These are phyloP conservation scores for Trichocladium antarcticum DNA, from an alignment of 495 filamentous ascomycete species.

Conservation along the genomic window DNA sequence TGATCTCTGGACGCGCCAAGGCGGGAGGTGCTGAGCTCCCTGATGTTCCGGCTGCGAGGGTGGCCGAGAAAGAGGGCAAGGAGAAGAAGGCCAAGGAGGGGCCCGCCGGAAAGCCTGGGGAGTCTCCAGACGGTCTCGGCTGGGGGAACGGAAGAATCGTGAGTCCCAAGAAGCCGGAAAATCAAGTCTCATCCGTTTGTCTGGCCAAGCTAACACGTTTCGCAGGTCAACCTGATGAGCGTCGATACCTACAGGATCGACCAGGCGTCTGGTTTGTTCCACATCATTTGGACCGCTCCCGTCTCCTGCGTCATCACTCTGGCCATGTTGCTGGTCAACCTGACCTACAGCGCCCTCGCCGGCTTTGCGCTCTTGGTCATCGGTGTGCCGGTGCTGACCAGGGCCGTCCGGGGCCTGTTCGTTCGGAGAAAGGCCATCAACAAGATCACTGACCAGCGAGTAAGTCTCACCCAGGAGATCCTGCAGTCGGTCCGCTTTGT, in stretches of 20 bases:
- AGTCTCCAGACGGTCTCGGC: constrained; percentile 58
- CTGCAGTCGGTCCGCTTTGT: constrained; percentile 84
- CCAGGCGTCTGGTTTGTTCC: constrained; percentile 73
- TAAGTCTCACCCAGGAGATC: constrained; percentile 87
- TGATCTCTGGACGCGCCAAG: constrained; percentile 63
- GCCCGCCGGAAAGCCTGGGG: constrained; percentile 25
- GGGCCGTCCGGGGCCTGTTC: constrained; percentile 62
- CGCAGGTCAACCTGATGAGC: constrained; percentile 68
- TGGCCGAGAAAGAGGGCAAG: constrained; percentile 25
- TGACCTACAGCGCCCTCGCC: constrained; percentile 78
- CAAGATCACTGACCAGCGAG: constrained; percentile 82
- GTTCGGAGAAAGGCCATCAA: constrained; percentile 65
- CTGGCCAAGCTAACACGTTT: constrained; percentile 3
- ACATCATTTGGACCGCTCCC: constrained; percentile 79
- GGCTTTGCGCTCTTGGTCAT: constrained; percentile 76
- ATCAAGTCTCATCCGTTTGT: neutral
- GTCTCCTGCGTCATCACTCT: constrained; percentile 67
- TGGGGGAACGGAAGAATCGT: constrained; percentile 84
- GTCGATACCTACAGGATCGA: constrained; percentile 88
- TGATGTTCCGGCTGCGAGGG: constrained; percentile 25
- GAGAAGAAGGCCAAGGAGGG: constrained; percentile 20
- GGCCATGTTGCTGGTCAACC: constrained; percentile 66
- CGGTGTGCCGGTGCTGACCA: constrained; percentile 61
- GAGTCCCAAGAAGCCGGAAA: constrained; percentile 2
- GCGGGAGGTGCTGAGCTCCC: constrained; percentile 46